Evolutionary conservation across 441 rosid species (phyloP).

Genomic region (Populus hybrid): DNA sequence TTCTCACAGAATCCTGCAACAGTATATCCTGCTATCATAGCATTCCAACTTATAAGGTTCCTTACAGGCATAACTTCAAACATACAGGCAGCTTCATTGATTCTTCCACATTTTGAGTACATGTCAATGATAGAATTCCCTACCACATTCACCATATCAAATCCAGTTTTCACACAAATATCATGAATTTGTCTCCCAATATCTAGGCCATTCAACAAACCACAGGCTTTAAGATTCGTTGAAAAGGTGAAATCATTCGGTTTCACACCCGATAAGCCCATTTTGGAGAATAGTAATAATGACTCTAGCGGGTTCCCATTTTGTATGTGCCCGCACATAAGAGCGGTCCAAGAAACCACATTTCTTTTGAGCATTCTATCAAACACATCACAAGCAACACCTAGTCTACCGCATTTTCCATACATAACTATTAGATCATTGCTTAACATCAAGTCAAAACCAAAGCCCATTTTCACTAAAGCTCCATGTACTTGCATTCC

Average conservation of each 20-base stretch:
- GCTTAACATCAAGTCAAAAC: conserved; percentile 45
- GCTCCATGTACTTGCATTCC: conserved; percentile 68
- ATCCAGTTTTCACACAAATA: conserved; percentile 50
- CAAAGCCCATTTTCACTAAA: conserved; percentile 40
- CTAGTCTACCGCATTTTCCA: conserved; percentile 53
- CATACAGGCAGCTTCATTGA: conserved; percentile 50
- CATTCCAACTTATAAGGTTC: conserved; percentile 70
- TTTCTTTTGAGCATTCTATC: conserved; percentile 77
- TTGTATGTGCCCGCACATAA: conserved; percentile 61
- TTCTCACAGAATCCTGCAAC: conserved; percentile 46
- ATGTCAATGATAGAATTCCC: conserved; percentile 70
- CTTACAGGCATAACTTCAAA: conserved; percentile 41
- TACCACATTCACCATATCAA: conserved; percentile 53
- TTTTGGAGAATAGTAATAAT: conserved; percentile 36
- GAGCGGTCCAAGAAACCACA: conserved; percentile 89
- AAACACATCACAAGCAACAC: conserved; percentile 55
- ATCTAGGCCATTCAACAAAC: conserved; percentile 37
- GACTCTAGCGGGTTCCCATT: conserved; percentile 42
- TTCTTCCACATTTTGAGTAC: conserved; percentile 71
- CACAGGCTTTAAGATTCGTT: conserved; percentile 62
- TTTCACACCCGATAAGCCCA: conserved; percentile 40
- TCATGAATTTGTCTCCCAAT: conserved; percentile 66
- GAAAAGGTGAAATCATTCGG: conserved; percentile 86
- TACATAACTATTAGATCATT: conserved; percentile 69
- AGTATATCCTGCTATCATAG: conserved; percentile 62